Conservation (phyloP, 1,284 basidiomycete genomes). For the Ganoderma lingzhi region DNA sequence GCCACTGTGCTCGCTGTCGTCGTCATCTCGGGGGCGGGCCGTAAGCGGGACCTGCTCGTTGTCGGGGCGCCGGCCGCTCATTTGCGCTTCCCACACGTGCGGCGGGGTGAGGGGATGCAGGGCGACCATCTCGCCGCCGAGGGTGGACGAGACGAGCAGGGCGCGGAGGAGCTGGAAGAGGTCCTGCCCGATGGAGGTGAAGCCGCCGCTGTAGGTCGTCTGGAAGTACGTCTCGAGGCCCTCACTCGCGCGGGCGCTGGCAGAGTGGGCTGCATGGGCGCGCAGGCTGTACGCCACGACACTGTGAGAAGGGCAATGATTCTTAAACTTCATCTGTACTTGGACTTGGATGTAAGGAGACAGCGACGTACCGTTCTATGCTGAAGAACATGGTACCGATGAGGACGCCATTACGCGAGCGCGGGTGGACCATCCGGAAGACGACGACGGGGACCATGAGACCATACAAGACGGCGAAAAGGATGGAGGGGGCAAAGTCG, state of each 20-base stretch:
- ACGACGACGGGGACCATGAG: slow-evolving; percentile 26
- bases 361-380: slow-evolving; percentile 31
- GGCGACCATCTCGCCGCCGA: slow-evolving; percentile 16
- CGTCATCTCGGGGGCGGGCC: not conserved
- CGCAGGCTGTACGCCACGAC: slow-evolving; percentile 42
- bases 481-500: slow-evolving; percentile 17
- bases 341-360: no score
- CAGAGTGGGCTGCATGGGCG: slow-evolving; percentile 38
- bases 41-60: not conserved
- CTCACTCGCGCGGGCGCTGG: slow-evolving; percentile 30
- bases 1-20: not conserved
- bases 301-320: slow-evolving; percentile 10
- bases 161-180: slow-evolving; percentile 38
- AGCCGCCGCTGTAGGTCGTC: slow-evolving; percentile 41
- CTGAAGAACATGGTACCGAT: slow-evolving; percentile 29
- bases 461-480: slow-evolving; percentile 29
- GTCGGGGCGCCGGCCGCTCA: not conserved
- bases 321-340: not conserved
- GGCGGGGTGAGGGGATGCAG: slow-evolving; percentile 8
- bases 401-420: slow-evolving; percentile 27
- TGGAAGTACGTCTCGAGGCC: slow-evolving; percentile 44
- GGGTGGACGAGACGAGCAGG: slow-evolving; percentile 42
- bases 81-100: not conserved
- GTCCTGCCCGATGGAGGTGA: slow-evolving; percentile 41
- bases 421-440: slow-evolving; percentile 24